Conservation (phyloP, 179 eudicot genomes). For the Monotropa hypopitys region DNA sequence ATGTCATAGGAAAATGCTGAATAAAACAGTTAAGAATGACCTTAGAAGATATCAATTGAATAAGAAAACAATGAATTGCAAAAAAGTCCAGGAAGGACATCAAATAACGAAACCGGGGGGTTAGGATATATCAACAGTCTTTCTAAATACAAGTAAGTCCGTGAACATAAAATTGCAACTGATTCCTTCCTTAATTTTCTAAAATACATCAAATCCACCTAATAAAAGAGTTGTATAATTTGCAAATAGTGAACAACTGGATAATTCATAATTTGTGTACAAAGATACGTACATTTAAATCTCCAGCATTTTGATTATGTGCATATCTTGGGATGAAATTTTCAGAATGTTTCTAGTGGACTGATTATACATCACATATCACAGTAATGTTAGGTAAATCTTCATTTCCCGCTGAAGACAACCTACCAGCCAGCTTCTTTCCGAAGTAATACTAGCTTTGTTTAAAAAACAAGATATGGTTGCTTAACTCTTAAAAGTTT, state of each 20-base stretch:
- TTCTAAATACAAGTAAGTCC: not conserved
- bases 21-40: not conserved
- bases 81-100: not conserved
- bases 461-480: not conserved
- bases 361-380: not conserved
- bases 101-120: not conserved
- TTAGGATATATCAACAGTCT: not conserved
- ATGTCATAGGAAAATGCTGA: not conserved
- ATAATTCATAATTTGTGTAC: not conserved
- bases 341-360: not conserved
- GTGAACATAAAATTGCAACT: not conserved
- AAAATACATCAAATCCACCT: not conserved
- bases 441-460: not conserved
- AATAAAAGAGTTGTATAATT: not conserved
- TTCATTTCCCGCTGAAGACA: not conserved
- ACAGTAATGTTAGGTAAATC: not conserved
- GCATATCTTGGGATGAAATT: not conserved
- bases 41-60: not conserved
- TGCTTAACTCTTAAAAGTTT: not conserved
- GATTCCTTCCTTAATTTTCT: not conserved
- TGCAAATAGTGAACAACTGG: not conserved
- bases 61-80: not conserved
- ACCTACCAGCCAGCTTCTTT: not conserved
- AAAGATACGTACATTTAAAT: not conserved
- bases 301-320: not conserved